Evolutionary conservation across 2,329 filamentous ascomycete species (phyloP).

Genomic region (Pseudocercospora musae): DNA sequence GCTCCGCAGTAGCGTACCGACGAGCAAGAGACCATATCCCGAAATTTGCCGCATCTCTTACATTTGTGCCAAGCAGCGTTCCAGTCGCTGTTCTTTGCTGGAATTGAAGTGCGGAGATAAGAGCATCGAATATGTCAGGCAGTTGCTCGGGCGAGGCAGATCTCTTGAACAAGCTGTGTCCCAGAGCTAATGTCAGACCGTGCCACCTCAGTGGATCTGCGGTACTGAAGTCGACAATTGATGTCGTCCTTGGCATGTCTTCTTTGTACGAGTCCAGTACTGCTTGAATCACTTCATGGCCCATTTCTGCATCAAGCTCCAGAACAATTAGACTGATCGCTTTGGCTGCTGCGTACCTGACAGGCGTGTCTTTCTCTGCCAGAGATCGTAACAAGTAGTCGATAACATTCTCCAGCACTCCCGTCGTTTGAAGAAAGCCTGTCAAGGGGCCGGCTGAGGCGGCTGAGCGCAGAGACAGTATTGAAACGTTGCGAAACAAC

Average conservation of each 20-base stretch:
- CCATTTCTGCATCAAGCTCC: slow-evolving; percentile 76
- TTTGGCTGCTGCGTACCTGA: slow-evolving; percentile 88
- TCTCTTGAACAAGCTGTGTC: slow-evolving; percentile 79
- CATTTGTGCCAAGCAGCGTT: slow-evolving; percentile 80
- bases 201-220: slow-evolving; percentile 89
- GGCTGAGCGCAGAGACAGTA: slow-evolving; percentile 56
- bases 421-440: slow-evolving; percentile 36
- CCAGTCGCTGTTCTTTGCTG: slow-evolving; percentile 85
- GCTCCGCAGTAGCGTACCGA: slow-evolving; percentile 76
- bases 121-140: slow-evolving; percentile 68
- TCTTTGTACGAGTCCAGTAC: slow-evolving; percentile 68
- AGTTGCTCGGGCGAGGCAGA: slow-evolving; percentile 71
- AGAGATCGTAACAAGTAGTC: slow-evolving; percentile 75
- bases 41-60: slow-evolving; percentile 93
- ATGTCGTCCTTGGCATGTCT: slow-evolving; percentile 54
- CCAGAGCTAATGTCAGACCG: slow-evolving; percentile 80
- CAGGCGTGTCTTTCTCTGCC: slow-evolving; percentile 84
- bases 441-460: slow-evolving; percentile 25
- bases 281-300: slow-evolving; percentile 79
- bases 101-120: slow-evolving; percentile 78
- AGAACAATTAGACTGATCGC: slow-evolving; percentile 82
- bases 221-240: slow-evolving; percentile 60
- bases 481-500: slow-evolving; percentile 70
- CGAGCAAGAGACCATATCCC: slow-evolving; percentile 90
- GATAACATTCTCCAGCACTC: slow-evolving; percentile 70